Conservation (phyloP, 1,139 yeast genomes). For the Saccharomyces hybrid region DNA sequence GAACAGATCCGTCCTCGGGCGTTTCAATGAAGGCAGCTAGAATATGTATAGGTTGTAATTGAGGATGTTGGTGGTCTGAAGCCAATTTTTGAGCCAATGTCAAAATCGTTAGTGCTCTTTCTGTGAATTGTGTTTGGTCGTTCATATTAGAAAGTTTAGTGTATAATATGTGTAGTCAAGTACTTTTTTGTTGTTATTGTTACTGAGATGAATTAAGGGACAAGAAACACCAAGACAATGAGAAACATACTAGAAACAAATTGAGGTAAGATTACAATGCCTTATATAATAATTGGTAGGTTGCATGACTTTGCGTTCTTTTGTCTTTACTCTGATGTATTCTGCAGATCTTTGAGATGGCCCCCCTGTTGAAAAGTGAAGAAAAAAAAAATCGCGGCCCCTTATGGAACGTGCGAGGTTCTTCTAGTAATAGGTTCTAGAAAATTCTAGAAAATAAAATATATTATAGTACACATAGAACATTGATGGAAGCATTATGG, state of each 20-base stretch:
- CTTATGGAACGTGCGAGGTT: background rate
- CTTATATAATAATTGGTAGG: background rate
- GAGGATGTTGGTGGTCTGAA: conserved; percentile 74
- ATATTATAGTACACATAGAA: background rate
- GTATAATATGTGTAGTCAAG: background rate
- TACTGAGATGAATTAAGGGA: background rate
- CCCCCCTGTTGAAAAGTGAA: background rate
- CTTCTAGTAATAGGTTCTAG: background rate
- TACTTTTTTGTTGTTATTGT: background rate
- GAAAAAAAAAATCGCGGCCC: background rate
- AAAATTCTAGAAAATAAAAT: background rate
- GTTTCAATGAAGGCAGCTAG: conserved; percentile 87
- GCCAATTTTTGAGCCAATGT: conserved; percentile 77
- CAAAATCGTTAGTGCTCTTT: conserved; percentile 78
- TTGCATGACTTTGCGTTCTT: background rate
- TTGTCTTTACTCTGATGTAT: background rate
- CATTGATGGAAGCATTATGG: background rate
- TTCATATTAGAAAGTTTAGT: conserved; percentile 24
- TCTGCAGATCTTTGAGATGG: background rate
- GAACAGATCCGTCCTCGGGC: conserved; percentile 52
- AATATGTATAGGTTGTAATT: conserved; percentile 76
- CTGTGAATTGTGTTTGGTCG: conserved; percentile 77
- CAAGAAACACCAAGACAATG: background rate
- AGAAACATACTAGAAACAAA: background rate
- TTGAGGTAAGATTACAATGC: background rate